These are phyloP conservation scores for Penicillium verhagenii DNA, from an alignment of 495 filamentous ascomycete genomes.

Conservation along the genomic window DNA sequence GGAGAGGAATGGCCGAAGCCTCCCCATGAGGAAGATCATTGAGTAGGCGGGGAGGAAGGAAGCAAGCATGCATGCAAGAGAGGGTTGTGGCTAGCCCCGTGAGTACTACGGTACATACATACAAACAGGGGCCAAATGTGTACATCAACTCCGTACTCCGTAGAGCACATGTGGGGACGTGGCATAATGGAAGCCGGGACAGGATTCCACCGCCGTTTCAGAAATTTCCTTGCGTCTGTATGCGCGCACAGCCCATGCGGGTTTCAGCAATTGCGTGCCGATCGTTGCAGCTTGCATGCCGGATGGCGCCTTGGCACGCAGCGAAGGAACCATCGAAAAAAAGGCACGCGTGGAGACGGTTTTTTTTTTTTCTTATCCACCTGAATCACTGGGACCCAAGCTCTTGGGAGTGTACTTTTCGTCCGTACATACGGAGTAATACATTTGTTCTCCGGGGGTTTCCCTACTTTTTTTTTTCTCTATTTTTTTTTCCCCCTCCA, in stretches of 20 bases:
- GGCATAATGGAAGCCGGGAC: background rate
- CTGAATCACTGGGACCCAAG: too few relatives aligned
- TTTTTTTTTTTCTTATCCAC: background rate
- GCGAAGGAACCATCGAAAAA: conserved; percentile 19
- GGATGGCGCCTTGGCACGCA: conserved; percentile 17
- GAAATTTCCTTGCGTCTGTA: conserved; percentile 18
- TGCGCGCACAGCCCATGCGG: conserved; percentile 9
- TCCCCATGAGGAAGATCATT: background rate
- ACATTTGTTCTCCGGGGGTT: too few relatives aligned
- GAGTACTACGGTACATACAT: too few relatives aligned
- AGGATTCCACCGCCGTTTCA: conserved; percentile 28
- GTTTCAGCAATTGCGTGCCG: conserved; percentile 21
- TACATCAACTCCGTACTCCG: background rate
- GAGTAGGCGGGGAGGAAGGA: background rate
- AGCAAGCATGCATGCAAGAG: too few relatives aligned
- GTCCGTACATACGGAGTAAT: too few relatives aligned
- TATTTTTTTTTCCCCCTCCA: background rate
- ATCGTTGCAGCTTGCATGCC: conserved; percentile 21
- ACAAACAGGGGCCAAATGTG: background rate
- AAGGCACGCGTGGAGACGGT: background rate
- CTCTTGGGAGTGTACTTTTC: too few relatives aligned
- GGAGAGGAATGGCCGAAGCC: too few relatives aligned
- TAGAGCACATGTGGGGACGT: background rate
- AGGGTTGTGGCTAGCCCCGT: too few relatives aligned
- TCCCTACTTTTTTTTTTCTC: too few relatives aligned